Conservation (phyloP, 2,329 filamentous ascomycete genomes). For the Colletotrichum paranaense region DNA sequence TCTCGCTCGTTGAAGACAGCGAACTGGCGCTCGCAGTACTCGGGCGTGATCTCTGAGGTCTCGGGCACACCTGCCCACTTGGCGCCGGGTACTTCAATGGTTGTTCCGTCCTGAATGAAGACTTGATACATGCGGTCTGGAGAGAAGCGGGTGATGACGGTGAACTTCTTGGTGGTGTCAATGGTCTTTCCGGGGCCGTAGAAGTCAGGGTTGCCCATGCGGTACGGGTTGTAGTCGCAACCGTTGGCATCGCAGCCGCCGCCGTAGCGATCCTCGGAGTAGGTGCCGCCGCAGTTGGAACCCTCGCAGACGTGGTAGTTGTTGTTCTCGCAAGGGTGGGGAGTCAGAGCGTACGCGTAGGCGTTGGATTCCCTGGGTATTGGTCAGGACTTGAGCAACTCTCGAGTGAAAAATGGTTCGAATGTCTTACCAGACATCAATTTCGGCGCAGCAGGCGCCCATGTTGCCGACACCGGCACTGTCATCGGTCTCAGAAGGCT, state of each 20-base stretch:
- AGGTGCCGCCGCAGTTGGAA: constrained; percentile 58
- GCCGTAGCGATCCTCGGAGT: constrained; percentile 60
- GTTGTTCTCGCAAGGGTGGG: constrained; percentile 38
- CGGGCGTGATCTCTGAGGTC: constrained; percentile 65
- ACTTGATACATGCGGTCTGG: constrained; percentile 33
- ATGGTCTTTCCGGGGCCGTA: constrained; percentile 68
- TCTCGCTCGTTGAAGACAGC: constrained; percentile 62
- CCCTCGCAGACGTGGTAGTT: constrained; percentile 37
- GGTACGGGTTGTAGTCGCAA: constrained; percentile 75
- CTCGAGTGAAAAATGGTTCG: no score
- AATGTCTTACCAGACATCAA: constrained; percentile 38
- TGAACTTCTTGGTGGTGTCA: constrained; percentile 68
- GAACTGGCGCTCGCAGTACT: constrained; percentile 67
- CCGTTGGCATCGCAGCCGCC: constrained; percentile 74
- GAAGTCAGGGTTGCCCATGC: constrained; percentile 67
- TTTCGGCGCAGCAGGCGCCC: constrained; percentile 41
- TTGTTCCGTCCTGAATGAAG: constrained; percentile 35
- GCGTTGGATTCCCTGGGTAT: constrained; percentile 39
- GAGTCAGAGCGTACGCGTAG: constrained; percentile 40
- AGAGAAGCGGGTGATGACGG: constrained; percentile 70
- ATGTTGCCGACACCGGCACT: constrained; percentile 39
- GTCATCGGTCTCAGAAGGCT: constrained; percentile 36
- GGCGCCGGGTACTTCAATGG: constrained; percentile 35
- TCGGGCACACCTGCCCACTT: constrained; percentile 58
- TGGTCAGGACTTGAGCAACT: constrained; percentile 32